Evolutionary conservation across 2,329 filamentous ascomycete genomes (phyloP).

Genomic region (Malbranchea cinnamomea): DNA sequence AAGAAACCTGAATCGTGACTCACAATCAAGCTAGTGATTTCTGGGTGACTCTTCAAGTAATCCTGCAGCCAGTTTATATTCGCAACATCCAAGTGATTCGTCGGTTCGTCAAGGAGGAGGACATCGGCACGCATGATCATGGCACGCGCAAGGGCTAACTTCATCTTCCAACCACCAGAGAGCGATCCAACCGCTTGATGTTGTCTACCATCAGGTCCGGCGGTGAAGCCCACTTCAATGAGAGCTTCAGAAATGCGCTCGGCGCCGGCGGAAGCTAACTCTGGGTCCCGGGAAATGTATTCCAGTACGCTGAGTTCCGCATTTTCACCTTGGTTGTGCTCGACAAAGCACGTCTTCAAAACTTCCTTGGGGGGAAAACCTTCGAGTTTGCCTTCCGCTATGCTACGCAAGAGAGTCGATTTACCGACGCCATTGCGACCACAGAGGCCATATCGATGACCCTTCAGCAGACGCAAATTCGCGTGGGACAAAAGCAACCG

Average conservation of each 20-base stretch:
- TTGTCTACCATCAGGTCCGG: slow-evolving; percentile 78
- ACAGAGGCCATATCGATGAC: slow-evolving; percentile 91
- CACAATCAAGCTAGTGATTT: slow-evolving; percentile 95
- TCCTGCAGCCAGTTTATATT: slow-evolving; percentile 94
- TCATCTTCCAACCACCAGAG: slow-evolving; percentile 99
- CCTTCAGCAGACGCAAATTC: slow-evolving; percentile 85
- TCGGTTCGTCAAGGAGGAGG: slow-evolving; percentile 91
- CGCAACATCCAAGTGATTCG: slow-evolving; percentile 91
- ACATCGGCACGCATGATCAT: slow-evolving; percentile 98
- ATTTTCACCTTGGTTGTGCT: slow-evolving; percentile 98
- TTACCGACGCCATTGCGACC: slow-evolving; percentile 96
- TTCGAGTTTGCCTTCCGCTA: slow-evolving; percentile 88
- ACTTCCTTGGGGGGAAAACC: slow-evolving; percentile 89
- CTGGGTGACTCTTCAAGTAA: slow-evolving; percentile 87
- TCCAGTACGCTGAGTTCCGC: slow-evolving; percentile 92
- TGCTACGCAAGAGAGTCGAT: slow-evolving; percentile 97
- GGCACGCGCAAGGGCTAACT: slow-evolving; percentile 84
- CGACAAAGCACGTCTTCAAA: slow-evolving; percentile 91
- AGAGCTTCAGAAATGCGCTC: slow-evolving; percentile 75
- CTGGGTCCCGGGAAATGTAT: slow-evolving; percentile 79
- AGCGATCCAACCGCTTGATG: slow-evolving; percentile 81
- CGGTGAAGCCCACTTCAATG: slow-evolving; percentile 82
- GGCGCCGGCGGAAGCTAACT: slow-evolving; percentile 60
- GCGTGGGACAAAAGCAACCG: slow-evolving; percentile 96
- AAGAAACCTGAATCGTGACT: slow-evolving; percentile 97